phyloP scores from a whole-genome alignment of 2,329 filamentous ascomycete genomes.

The Hymenoscyphus occultus region DNA sequence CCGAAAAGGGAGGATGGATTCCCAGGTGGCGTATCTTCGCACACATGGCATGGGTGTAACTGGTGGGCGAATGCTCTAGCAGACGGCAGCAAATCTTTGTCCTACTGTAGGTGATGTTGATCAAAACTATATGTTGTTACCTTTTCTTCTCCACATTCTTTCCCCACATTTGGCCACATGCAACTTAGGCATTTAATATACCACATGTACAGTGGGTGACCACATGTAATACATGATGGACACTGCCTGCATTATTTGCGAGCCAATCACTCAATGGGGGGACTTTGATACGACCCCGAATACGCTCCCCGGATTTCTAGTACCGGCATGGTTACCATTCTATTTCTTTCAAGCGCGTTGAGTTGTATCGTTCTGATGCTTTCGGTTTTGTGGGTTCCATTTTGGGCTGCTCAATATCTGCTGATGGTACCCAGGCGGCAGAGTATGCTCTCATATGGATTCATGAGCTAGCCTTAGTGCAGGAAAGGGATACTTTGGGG shows the following conservation, averaged over 20 bases:
- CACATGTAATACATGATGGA: not conserved
- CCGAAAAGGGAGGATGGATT: slow-evolving; percentile 1
- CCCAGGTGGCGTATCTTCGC: not conserved
- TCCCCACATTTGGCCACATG: not conserved
- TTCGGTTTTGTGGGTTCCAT: not conserved
- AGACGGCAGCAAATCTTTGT: not conserved
- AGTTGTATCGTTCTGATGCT: not conserved
- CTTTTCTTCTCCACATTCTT: not conserved
- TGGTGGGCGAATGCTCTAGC: not conserved
- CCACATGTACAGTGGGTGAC: not conserved
- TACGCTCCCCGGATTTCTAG: not conserved
- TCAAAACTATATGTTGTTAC: no score
- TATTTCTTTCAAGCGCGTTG: not conserved
- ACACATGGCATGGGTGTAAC: slow-evolving; percentile 1
- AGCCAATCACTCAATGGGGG: not conserved
- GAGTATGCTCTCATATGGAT: not conserved
- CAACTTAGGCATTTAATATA: not conserved
- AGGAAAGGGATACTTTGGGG: not conserved
- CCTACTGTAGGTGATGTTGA: not conserved
- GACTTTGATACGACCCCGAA: not conserved
- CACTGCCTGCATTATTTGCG: not conserved
- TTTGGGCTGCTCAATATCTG: not conserved
- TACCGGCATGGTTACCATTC: slow-evolving; percentile 1
- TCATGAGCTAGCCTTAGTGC: not conserved
- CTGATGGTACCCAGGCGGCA: not conserved